Evolutionary conservation across 2,329 filamentous ascomycete genomes (phyloP), one percentile per base, ranked within the genome.

Genomic region (Aspergillus pseudotamarii): DNA sequence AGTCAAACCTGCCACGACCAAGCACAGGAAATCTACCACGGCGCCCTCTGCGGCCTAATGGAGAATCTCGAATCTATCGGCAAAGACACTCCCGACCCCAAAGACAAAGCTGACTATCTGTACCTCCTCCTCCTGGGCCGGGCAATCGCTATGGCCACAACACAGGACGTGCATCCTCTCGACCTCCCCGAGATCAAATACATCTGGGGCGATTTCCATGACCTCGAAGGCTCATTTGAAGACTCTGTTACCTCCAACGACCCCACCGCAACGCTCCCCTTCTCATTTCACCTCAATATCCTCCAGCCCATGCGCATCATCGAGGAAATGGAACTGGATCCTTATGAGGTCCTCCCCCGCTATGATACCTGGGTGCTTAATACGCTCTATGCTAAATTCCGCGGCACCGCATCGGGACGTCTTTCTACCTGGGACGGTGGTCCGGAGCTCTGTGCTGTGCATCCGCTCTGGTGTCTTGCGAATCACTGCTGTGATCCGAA

Each of bases 401-500:
- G 95, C 28, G 95, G 93, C 58, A 97, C 94, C 0, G 95, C 95
- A 0, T 96, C 93, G 2, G 94, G 94, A 5, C 87, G 92, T 45
- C 89, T 95, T 69, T 93, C 87, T 65, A 85, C 85, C 0, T 86
- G 86, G 69, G 91, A 94, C 66, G 92, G 93, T 3, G 88, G 92
- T 11, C 94, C 95, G 0, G 95, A 98, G 72, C 91, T 97, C 5
- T 93, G 92, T 32, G 94, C 94, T 32, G 94, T 98, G 32, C 94
- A 98, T 79, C 93, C 94, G 2, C 88, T 96, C 70, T 99, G 95
- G 93, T 98, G 94, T 78, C 84, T 98, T 34, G 94, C 94, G 32
- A 99, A 99, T 73, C 95, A 99, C 76, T 93, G 93, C 76, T 99
- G 95, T 79, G 89, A 97, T 74, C 95, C 95, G 10, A 97, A 97